These are phyloP conservation scores for Phaeotremella skinneri DNA, from an alignment of 768 basidiomycete genomes.

Conservation along the genomic window DNA sequence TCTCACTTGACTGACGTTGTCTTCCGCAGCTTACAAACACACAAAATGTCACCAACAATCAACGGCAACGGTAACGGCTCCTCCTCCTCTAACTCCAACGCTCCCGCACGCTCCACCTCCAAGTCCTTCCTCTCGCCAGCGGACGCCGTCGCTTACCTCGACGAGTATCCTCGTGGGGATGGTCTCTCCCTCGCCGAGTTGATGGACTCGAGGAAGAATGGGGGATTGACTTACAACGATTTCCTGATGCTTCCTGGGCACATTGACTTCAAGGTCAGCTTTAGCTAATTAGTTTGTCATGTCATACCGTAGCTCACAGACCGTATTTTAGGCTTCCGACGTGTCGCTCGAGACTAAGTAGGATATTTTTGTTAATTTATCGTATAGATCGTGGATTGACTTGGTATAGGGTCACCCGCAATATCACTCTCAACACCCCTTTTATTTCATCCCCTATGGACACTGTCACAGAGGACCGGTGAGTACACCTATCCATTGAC, in stretches of 20 bases:
- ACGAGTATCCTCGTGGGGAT: slow-evolving; percentile 68
- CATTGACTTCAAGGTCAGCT: slow-evolving; percentile 81
- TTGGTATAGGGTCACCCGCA: slow-evolving; percentile 68
- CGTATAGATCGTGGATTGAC: not conserved
- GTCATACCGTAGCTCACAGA: not conserved
- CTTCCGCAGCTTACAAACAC: not conserved
- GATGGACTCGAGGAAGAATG: slow-evolving; percentile 67
- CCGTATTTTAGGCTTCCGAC: slow-evolving; percentile 47
- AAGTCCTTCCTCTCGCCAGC: slow-evolving; percentile 62
- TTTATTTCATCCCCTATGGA: slow-evolving; percentile 99
- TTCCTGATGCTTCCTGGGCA: slow-evolving; percentile 91
- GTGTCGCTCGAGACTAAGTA: slow-evolving; percentile 73
- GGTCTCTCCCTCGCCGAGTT: slow-evolving; percentile 81
- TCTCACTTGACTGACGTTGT: too few relatives aligned
- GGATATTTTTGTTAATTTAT: slow-evolving; percentile 7
- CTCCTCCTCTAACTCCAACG: slow-evolving; percentile 16
- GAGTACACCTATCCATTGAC: slow-evolving; percentile 53
- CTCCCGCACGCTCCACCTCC: slow-evolving; percentile 26
- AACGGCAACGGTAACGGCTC: slow-evolving; percentile 23
- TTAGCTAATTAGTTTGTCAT: not conserved
- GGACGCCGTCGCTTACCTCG: slow-evolving; percentile 72
- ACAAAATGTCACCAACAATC: slow-evolving; percentile 24
- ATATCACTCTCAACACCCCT: slow-evolving; percentile 85
- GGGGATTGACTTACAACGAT: slow-evolving; percentile 96
- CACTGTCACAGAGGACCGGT: slow-evolving; percentile 94